Evolutionary conservation across 2,329 filamentous ascomycete genomes (phyloP), one percentile per base, ranked within the genome.

Genomic region (Fusarium sp.): DNA sequence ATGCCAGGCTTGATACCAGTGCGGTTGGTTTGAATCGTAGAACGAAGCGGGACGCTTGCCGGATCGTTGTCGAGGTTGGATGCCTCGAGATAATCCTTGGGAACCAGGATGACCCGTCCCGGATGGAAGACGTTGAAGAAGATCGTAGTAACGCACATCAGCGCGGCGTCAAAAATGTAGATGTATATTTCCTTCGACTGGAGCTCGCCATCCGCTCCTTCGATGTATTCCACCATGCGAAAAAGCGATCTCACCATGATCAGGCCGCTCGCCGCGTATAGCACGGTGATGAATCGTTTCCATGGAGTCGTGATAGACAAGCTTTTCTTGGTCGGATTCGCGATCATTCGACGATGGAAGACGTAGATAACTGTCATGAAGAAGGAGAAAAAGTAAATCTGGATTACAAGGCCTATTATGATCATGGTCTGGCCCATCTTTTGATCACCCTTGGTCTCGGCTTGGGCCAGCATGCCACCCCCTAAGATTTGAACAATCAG

Each of bases 211-310:
- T 72, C 65, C 2, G 68, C 56, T 6, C 79, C 78, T 48, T 74
- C 68, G 2, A 69, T 71, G 62, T 82, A 84, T 70, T 84, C 82
- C 13, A 81, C 65, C 7, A 80, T 75, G 23, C 82, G 76, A 43
- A 81, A 80, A 4, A 82, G 52, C 9, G 78, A 81, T 34, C 82
- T 74, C 4, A 82, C 66, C 46, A 81, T 75, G 41, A 84, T 82
- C 15, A 81, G 68, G 0, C 66, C 34, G 39, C 73, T 73, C 11
- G 65, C 43, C 0, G 53, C 37, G 47, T 75, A 71, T 3, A 74
- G 43, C 0, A 66, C 43, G 3, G 31, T 34, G 30, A 76, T 63
- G n/a, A 72, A 63, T 36, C n/a, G 46, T 12, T 50, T 50, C 46
- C 46, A 50, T 7, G 46, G 46, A 50, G 46, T 50, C 11, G 30